A percentile compares a stretch with the other conserved stretches of the same genome.
phyloP scores from a whole-genome alignment of 2,329 filamentous ascomycete species.

The Cladosporium phlei region DNA sequence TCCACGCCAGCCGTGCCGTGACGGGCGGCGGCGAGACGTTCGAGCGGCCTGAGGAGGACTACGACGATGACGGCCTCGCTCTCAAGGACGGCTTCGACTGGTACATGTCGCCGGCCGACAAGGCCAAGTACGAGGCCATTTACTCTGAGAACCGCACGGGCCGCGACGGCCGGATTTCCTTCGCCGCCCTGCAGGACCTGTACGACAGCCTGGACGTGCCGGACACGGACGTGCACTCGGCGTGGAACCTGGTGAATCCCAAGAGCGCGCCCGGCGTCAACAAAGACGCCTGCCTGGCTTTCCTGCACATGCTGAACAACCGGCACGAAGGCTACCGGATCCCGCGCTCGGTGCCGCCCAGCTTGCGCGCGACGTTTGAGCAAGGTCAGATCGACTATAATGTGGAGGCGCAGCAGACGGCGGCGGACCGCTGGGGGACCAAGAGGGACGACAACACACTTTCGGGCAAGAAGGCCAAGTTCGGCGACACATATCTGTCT shows the following conservation, averaged over 20 bases:
- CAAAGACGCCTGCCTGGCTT: constrained; percentile 90
- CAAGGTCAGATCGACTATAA: constrained; percentile 96
- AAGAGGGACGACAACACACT: constrained; percentile 73
- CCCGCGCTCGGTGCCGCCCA: constrained; percentile 83
- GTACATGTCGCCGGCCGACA: constrained; percentile 95
- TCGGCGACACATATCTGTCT: constrained; percentile 93
- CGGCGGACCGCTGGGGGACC: constrained; percentile 71
- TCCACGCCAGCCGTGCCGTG: constrained; percentile 76
- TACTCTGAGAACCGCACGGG: constrained; percentile 87
- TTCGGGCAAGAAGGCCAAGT: constrained; percentile 91
- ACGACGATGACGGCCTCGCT: constrained; percentile 72
- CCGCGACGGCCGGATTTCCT: constrained; percentile 66
- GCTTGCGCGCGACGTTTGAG: constrained; percentile 87
- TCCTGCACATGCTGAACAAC: constrained; percentile 94
- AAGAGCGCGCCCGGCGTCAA: constrained; percentile 76
- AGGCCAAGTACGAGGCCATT: constrained; percentile 93
- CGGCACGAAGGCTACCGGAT: constrained; percentile 93
- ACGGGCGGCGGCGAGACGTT: constrained; percentile 76
- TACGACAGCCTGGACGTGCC: constrained; percentile 75
- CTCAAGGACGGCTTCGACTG: constrained; percentile 97
- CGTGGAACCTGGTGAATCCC: constrained; percentile 97
- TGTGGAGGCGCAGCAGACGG: constrained; percentile 58
- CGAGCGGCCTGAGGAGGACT: constrained; percentile 71
- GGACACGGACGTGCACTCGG: constrained; percentile 76
- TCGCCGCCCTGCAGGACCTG: constrained; percentile 72